Conservation (phyloP, 208 protist species). For the Acanthamoeba royreba region DNA sequence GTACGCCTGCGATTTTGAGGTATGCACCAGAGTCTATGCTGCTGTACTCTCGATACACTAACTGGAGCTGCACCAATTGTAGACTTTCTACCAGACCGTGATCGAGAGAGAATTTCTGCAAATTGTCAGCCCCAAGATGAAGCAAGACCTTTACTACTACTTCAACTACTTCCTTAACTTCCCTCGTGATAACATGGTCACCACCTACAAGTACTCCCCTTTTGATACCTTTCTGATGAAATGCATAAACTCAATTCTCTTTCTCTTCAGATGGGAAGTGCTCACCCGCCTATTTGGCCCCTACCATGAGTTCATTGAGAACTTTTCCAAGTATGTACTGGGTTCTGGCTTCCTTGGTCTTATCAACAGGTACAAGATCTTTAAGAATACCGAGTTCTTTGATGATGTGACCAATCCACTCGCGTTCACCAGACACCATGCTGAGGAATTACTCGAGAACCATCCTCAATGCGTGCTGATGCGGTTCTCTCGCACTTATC, state of each 20-base stretch:
- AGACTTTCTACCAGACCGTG: neutral
- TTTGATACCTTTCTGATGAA: neutral
- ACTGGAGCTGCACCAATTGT: neutral
- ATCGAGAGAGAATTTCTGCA: neutral
- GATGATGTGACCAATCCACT: neutral
- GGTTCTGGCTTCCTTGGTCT: neutral
- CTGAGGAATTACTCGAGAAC: neutral
- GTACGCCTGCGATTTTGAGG: neutral
- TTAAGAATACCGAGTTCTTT: neutral
- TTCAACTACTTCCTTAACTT: slow-evolving; percentile 36
- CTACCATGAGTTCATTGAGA: slow-evolving; percentile 5
- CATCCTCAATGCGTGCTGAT: neutral
- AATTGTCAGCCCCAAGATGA: neutral
- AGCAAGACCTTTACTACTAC: neutral
- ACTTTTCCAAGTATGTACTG: slow-evolving; percentile 8
- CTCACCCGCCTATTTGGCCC: neutral
- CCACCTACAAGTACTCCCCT: slow-evolving; percentile 1
- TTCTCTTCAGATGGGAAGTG: neutral
- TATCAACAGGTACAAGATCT: neutral
- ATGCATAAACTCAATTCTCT: neutral
- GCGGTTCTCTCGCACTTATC: neutral
- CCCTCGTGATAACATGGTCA: slow-evolving; percentile 21
- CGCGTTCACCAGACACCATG: neutral
- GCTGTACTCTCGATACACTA: neutral
- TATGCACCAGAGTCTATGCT: neutral